These are phyloP conservation scores for Pseudogymnoascus sp. DNA, from an alignment of 2,329 filamentous ascomycete genomes.

Conservation along the genomic window DNA sequence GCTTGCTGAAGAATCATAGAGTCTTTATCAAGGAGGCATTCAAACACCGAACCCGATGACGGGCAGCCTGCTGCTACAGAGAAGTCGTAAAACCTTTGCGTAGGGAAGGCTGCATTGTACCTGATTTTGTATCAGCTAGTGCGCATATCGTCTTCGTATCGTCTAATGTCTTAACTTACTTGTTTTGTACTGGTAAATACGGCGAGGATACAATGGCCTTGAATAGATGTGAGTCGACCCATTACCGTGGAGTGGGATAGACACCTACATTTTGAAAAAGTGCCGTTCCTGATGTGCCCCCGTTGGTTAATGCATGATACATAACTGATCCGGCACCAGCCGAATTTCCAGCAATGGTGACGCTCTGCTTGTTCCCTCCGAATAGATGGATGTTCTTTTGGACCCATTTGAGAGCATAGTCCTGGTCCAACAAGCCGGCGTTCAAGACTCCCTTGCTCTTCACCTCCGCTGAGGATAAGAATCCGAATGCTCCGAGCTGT, in stretches of 20 bases:
- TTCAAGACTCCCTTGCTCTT: conserved; percentile 36
- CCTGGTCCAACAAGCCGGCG: conserved; percentile 45
- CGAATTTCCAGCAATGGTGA: conserved; percentile 47
- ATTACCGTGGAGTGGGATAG: conserved; percentile 17
- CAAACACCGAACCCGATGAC: conserved; percentile 6
- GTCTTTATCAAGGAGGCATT: conserved; percentile 20
- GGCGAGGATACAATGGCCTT: neutral
- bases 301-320: conserved; percentile 31
- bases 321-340: conserved; percentile 44
- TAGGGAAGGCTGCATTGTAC: conserved; percentile 39
- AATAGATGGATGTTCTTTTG: conserved; percentile 43
- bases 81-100: conserved; percentile 36
- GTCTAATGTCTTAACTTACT: neutral
- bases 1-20: conserved; percentile 26
- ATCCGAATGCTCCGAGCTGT: conserved; percentile 39
- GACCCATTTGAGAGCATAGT: conserved; percentile 44
- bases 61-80: conserved; percentile 31
- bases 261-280: conserved; percentile 18
- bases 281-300: neutral
- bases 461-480: conserved; percentile 38
- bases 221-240: neutral
- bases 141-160: conserved; percentile 15
- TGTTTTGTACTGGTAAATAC: neutral
- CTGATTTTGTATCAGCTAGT: conserved; percentile 40
- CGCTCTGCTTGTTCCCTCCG: conserved; percentile 41